phyloP scores from a whole-genome alignment of 2,329 filamentous ascomycete species.

The Colletotrichum sp. region DNA sequence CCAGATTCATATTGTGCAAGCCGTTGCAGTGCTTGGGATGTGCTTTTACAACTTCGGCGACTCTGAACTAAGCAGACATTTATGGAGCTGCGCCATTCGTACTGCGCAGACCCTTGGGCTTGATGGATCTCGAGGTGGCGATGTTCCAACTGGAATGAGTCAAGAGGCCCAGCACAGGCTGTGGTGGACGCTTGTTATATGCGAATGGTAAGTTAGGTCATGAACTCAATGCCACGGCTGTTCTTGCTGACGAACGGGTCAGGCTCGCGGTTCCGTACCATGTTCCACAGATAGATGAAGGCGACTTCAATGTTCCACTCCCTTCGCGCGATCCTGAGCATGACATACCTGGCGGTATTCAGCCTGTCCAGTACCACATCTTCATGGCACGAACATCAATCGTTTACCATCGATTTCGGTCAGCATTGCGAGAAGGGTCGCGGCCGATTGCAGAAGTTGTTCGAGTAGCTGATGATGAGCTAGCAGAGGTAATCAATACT shows the following conservation, averaged over 20 bases:
- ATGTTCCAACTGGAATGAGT: not conserved
- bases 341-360: not conserved
- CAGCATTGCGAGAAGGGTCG: not conserved
- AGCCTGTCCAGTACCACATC: constrained; percentile 12
- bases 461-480: constrained; percentile 7
- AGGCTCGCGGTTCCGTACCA: constrained; percentile 12
- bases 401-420: constrained; percentile 12
- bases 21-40: constrained; percentile 24
- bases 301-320: constrained; percentile 4
- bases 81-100: constrained; percentile 22
- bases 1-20: constrained; percentile 16
- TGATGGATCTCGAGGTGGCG: not conserved
- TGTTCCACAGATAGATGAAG: not conserved
- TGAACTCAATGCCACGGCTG: not conserved
- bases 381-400: constrained; percentile 17
- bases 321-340: not conserved
- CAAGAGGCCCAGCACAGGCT: constrained; percentile 2
- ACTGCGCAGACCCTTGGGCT: constrained; percentile 16
- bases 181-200: constrained; percentile 19
- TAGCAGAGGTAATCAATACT: constrained; percentile 19
- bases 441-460: not conserved
- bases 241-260: not conserved
- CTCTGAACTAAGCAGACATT: not conserved
- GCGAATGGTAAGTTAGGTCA: constrained; percentile 2
- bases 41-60: constrained; percentile 23